These are phyloP conservation scores for Rhizopogon vesiculosus DNA, from an alignment of 768 basidiomycete species.

Conservation along the genomic window DNA sequence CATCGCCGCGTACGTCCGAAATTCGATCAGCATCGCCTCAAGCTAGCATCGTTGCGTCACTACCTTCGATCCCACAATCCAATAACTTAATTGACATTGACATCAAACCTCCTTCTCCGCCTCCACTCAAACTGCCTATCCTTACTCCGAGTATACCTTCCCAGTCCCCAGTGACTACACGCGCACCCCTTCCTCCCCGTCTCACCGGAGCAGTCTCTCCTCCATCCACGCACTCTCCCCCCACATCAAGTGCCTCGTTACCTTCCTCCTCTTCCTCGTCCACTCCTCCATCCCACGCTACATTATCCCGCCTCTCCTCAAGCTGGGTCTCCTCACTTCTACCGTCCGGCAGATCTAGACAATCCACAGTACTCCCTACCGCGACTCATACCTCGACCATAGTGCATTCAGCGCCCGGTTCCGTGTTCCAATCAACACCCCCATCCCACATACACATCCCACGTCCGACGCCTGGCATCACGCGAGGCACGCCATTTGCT, in stretches of 20 bases:
- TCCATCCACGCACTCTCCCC: slow-evolving; percentile 16
- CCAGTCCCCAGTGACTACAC: slow-evolving; percentile 3
- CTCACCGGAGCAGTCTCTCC: slow-evolving; percentile 20
- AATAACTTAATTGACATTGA: slow-evolving; percentile 5
- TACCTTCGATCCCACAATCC: not conserved
- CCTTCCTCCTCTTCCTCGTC: not conserved
- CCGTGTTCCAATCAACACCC: slow-evolving; percentile 11
- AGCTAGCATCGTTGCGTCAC: slow-evolving; percentile 2
- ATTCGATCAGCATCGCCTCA: slow-evolving; percentile 20
- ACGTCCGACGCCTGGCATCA: slow-evolving; percentile 12
- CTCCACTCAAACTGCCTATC: not conserved
- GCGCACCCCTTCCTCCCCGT: slow-evolving; percentile 15
- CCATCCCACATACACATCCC: not conserved
- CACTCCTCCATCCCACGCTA: slow-evolving; percentile 24
- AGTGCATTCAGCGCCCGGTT: slow-evolving; percentile 5
- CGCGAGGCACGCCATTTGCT: slow-evolving; percentile 51
- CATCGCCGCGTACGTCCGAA: slow-evolving; percentile 24
- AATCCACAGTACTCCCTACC: slow-evolving; percentile 7
- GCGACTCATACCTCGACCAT: slow-evolving; percentile 3
- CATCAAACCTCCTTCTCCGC: slow-evolving; percentile 1
- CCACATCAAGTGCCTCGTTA: slow-evolving; percentile 6
- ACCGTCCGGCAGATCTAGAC: slow-evolving; percentile 16
- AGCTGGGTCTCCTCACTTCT: slow-evolving; percentile 48
- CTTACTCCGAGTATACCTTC: slow-evolving; percentile 10
- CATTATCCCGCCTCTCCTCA: slow-evolving; percentile 43